Evolutionary conservation across 1,139 yeast genomes (phyloP).

Genomic region (Saccharomycopsis hybrid): DNA sequence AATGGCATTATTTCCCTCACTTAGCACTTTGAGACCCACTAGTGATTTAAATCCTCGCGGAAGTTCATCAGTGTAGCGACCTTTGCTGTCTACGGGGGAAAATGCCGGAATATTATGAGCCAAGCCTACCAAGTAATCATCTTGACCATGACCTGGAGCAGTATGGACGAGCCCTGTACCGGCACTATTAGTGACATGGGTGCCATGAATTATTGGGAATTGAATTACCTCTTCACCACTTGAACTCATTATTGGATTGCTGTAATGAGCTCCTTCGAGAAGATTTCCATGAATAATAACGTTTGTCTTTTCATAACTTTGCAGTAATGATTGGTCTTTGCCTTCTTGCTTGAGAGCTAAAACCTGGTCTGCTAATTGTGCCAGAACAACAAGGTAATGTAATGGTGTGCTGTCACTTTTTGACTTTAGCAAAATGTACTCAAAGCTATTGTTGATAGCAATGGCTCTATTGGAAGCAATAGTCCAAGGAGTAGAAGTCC

Average conservation of each 20-base stretch:
- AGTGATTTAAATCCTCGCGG: conserved; percentile 41
- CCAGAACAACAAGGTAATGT: conserved; percentile 46
- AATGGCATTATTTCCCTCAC: conserved; percentile 46
- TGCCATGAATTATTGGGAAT: conserved; percentile 68
- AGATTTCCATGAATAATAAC: conserved; percentile 37
- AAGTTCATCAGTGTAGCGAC: conserved; percentile 48
- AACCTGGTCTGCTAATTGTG: conserved; percentile 35
- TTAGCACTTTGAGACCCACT: conserved; percentile 55
- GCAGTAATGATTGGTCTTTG: conserved; percentile 5
- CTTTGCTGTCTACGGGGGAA: conserved; percentile 76
- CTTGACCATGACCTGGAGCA: conserved; percentile 97
- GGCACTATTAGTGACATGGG: conserved; percentile 70
- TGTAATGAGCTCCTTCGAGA: conserved; percentile 42
- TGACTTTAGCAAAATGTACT: conserved; percentile 46
- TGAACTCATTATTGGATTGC: conserved; percentile 50
- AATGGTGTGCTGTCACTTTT: too few relatives aligned
- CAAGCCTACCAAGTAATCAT: conserved; percentile 74
- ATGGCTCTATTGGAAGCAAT: conserved; percentile 82
- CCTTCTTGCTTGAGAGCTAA: conserved; percentile 26
- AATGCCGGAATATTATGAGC: conserved; percentile 49
- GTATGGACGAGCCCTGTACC: conserved; percentile 97
- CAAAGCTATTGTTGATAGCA: conserved; percentile 54
- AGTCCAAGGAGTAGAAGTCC: conserved; percentile 99
- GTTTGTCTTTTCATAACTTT: conserved; percentile 24
- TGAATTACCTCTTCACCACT: conserved; percentile 24